A percentile compares a stretch with the other conserved stretches of the same genome.
phyloP scores from a whole-genome alignment of 1,284 basidiomycete genomes.

The Papiliotrema flavescens region DNA sequence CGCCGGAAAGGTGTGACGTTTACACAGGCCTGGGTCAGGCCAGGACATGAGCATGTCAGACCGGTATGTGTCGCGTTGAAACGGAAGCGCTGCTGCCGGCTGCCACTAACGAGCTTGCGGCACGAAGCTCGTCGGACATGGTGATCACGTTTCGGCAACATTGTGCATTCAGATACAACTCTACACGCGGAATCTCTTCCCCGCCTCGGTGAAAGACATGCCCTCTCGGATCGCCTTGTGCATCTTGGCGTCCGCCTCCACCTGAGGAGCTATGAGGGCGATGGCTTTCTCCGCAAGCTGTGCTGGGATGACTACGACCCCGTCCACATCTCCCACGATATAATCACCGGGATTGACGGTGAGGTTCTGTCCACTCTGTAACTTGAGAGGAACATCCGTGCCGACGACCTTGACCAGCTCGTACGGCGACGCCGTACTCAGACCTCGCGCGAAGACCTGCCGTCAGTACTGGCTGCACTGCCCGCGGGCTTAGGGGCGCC shows the following conservation, averaged over 20 bases:
- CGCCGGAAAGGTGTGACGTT: too few relatives aligned
- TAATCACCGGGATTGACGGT: slow-evolving; percentile 7
- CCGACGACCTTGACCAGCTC: slow-evolving; percentile 7
- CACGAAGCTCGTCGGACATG: too few relatives aligned
- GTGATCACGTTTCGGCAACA: too few relatives aligned
- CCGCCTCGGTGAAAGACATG: slow-evolving; percentile 10
- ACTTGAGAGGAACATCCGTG: not conserved
- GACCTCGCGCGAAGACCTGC: slow-evolving; percentile 9
- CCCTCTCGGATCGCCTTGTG: not conserved
- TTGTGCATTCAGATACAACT: too few relatives aligned
- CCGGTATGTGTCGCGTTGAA: too few relatives aligned
- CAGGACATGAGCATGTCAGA: too few relatives aligned
- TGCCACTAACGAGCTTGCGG: too few relatives aligned
- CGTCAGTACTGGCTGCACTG: not conserved
- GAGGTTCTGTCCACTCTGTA: not conserved
- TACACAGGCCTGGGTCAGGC: too few relatives aligned
- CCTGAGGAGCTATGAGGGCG: slow-evolving; percentile 1
- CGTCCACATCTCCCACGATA: slow-evolving; percentile 8
- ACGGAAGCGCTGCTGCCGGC: too few relatives aligned
- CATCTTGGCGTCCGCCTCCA: slow-evolving; percentile 8
- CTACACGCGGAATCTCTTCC: not conserved
- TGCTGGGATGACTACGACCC: slow-evolving; percentile 5
- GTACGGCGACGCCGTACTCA: slow-evolving; percentile 3
- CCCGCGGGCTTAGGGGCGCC: too few relatives aligned
- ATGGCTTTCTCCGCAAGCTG: slow-evolving; percentile 2